These are phyloP conservation scores for Fusarium albosuccineum DNA, from an alignment of 2,329 filamentous ascomycete genomes.

Conservation along the genomic window DNA sequence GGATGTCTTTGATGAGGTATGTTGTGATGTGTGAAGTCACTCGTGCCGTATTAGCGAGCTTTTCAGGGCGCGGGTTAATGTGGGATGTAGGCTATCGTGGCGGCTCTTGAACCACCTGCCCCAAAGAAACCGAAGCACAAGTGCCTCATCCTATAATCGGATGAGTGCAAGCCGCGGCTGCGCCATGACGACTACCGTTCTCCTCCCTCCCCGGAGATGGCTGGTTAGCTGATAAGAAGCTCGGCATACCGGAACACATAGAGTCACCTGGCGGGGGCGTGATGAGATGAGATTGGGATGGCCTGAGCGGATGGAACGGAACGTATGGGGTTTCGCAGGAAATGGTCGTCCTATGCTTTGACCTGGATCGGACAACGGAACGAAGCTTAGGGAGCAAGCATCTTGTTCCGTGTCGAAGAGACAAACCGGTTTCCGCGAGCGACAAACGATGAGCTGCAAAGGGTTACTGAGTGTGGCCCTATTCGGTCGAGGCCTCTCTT, in stretches of 20 bases:
- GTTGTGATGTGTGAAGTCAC: constrained; percentile 42
- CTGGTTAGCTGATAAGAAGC: constrained; percentile 24
- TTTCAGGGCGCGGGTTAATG: constrained; percentile 29
- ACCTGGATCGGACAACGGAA: constrained; percentile 40
- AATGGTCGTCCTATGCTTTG: constrained; percentile 34
- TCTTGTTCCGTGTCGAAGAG: constrained; percentile 40
- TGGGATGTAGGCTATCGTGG: constrained; percentile 85
- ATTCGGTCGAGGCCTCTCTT: constrained; percentile 20
- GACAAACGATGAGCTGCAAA: constrained; percentile 24
- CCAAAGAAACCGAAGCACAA: constrained; percentile 82
- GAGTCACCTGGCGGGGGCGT: constrained; percentile 31
- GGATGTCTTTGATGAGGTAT: constrained; percentile 98
- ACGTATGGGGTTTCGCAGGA: constrained; percentile 22
- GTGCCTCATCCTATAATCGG: constrained; percentile 75
- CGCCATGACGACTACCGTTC: constrained; percentile 22
- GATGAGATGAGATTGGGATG: constrained; percentile 31
- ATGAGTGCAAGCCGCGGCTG: constrained; percentile 23
- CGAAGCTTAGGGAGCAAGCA: constrained; percentile 39
- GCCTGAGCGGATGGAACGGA: constrained; percentile 26
- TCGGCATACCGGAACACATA: constrained; percentile 29
- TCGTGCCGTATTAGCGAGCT: neutral
- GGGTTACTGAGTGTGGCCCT: constrained; percentile 25
- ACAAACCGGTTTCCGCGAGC: constrained; percentile 23
- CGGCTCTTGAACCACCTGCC: constrained; percentile 88
- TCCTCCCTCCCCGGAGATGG: constrained; percentile 32